Conservation (phyloP, 495 filamentous ascomycete genomes). For the Hyaloscypha bicolor region DNA sequence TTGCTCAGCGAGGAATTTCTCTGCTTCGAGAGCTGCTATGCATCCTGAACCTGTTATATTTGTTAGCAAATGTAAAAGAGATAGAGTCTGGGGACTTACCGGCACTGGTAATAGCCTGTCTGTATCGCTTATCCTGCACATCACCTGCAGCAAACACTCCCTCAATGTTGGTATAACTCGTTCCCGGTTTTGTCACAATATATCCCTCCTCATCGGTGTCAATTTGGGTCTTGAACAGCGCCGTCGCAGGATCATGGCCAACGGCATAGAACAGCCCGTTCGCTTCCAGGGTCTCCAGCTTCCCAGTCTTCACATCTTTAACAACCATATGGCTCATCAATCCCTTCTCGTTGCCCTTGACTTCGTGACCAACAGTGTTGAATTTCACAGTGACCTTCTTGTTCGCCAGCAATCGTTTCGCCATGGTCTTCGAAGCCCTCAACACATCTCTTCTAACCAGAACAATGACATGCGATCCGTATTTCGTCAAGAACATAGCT, state of each 20-base stretch:
- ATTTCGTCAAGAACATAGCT: constrained; percentile 96
- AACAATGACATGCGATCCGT: constrained; percentile 91
- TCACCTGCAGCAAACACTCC: constrained; percentile 97
- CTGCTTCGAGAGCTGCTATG: constrained; percentile 91
- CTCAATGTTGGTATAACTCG: constrained; percentile 82
- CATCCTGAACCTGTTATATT: constrained; percentile 76
- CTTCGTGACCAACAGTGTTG: constrained; percentile 78
- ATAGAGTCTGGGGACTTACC: constrained; percentile 57
- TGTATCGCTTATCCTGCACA: constrained; percentile 97
- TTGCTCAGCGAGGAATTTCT: constrained; percentile 82
- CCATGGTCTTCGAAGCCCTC: constrained; percentile 89
- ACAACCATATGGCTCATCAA: constrained; percentile 84
- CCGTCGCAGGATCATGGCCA: constrained; percentile 92
- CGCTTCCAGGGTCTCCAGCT: constrained; percentile 79
- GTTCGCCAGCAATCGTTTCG: constrained; percentile 75
- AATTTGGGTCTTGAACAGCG: constrained; percentile 82
- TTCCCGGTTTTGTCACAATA: constrained; percentile 85
- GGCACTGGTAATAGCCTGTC: constrained; percentile 96
- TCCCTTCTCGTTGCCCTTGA: constrained; percentile 81
- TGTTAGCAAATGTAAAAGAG: constrained; percentile 38
- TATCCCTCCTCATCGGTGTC: constrained; percentile 87
- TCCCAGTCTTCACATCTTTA: constrained; percentile 75
- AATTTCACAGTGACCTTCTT: constrained; percentile 88
- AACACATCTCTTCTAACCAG: constrained; percentile 85
- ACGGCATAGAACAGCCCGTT: constrained; percentile 98